Percentiles rank a stretch among this genome's conserved stretches.
Conservation (phyloP, 176 grass and related monocot species). For the Olyra latifolia region DNA sequence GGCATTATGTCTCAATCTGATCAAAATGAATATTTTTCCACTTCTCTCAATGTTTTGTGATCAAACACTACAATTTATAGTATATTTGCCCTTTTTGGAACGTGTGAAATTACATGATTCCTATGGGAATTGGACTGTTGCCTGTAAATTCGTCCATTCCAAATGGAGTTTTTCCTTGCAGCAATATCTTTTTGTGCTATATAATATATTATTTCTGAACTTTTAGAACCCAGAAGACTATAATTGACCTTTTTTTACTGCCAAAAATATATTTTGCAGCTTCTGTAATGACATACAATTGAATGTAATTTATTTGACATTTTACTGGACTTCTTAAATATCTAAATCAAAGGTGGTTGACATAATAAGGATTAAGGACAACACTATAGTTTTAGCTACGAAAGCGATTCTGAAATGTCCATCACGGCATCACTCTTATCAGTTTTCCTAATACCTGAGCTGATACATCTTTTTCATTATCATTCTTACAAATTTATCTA, state of each 20-base stretch:
- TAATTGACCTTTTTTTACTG: conserved; percentile 20
- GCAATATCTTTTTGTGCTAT: background rate
- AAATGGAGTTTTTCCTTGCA: background rate
- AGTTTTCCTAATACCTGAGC: conserved; percentile 1
- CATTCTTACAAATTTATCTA: background rate
- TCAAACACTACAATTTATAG: background rate
- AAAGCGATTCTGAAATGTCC: conserved; percentile 10
- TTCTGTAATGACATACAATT: background rate
- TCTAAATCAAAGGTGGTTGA: background rate
- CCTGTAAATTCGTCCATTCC: no score
- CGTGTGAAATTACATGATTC: no score
- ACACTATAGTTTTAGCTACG: background rate
- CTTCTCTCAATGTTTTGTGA: background rate
- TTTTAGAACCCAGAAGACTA: background rate
- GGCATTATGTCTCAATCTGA: background rate
- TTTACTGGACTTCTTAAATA: background rate
- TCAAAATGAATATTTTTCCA: background rate
- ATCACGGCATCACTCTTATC: background rate
- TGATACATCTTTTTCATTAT: background rate
- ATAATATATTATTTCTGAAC: background rate
- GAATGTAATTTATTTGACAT: background rate
- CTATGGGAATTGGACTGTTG: no score
- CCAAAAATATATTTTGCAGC: background rate
- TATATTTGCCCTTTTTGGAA: no score
- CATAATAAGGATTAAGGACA: conserved; percentile 4